These are phyloP conservation scores for Phytophthora foliorum DNA, from an alignment of 352 stramenopile species.

Conservation along the genomic window DNA sequence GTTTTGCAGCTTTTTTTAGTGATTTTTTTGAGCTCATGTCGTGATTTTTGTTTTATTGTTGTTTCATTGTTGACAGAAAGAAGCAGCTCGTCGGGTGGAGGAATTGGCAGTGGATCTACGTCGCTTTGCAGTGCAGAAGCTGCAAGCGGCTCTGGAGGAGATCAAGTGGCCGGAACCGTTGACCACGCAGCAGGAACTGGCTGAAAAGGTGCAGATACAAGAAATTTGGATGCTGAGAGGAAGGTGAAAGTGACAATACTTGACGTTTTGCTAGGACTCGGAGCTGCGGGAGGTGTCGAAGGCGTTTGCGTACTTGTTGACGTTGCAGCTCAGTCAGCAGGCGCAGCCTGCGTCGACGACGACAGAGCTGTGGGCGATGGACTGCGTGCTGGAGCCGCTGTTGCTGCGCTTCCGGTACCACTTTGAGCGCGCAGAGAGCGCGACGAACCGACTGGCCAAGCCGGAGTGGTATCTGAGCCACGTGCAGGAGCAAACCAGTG, in stretches of 20 bases:
- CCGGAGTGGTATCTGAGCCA: conserved; percentile 80
- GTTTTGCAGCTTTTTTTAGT: conserved; percentile 6
- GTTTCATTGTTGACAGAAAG: conserved; percentile 35
- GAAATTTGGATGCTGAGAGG: conserved; percentile 3
- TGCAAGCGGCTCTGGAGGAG: conserved; percentile 51
- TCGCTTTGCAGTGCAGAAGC: conserved; percentile 60
- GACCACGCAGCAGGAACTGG: conserved; percentile 40
- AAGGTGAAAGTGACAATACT: conserved; percentile 9
- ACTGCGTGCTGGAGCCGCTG: conserved; percentile 67
- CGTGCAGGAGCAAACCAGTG: conserved; percentile 64
- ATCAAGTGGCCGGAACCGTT: conserved; percentile 62
- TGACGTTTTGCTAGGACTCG: conserved; percentile 27
- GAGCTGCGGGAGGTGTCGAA: conserved; percentile 43
- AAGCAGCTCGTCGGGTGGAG: conserved; percentile 55
- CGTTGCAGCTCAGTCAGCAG: conserved; percentile 64
- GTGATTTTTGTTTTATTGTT: conserved; percentile 4
- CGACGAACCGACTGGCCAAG: conserved; percentile 78
- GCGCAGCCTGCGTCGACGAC: conserved; percentile 10
- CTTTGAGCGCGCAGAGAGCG: conserved; percentile 73
- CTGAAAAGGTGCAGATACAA: conserved; percentile 33
- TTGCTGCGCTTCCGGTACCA: conserved; percentile 77
- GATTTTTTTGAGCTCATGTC: not conserved
- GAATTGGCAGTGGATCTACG: conserved; percentile 61
- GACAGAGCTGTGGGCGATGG: conserved; percentile 69
- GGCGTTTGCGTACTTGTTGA: conserved; percentile 66